Evolutionary conservation across 768 basidiomycete genomes (phyloP), one percentile per base, ranked within the genome.

Genomic region (Suillus spraguei): DNA sequence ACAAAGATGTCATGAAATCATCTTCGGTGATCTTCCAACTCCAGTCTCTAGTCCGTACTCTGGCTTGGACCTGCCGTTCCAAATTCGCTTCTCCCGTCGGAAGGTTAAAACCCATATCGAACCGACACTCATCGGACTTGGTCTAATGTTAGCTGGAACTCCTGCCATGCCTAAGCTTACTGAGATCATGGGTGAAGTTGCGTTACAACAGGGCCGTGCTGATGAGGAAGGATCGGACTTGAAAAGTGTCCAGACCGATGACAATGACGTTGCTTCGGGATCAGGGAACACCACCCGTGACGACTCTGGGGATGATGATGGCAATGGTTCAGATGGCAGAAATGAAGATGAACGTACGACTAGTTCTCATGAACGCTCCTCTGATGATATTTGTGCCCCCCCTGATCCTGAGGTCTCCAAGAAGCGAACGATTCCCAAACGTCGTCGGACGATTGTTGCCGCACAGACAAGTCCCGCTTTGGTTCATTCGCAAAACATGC

Each of bases 1-100:
- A 63, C 92, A 92, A 74, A 85, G 85, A 74, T 96, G 96, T 71
- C 96, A 99, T 77, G 91, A 95, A 78, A 95, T 99, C 75, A 97
- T 99, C 70, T 99, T 97, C 73, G 88, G 88, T 54, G 94, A 98
- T 75, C 81, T 91, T 39, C 87, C 95, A 13, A 79, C 86, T 28
- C 85, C 89, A 9, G 77, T 83, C 13, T 76, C 82, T 11, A 81
- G 86, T 4, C 91, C 94, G 1, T 96, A 96, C 72, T 79, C 85
- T 16, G 80, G 83, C 9, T 74, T 90, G 67, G 78, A 77, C 68
- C 73, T 85, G 17, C 82, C 86, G 42, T 73, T 77, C 47, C 78
- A 78, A 32, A 78, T 83, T 20, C 83, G 82, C 41, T 82, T 86
- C 62, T 70, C 78, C 38, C 81, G 83, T 42, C 83, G 81, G 72